A percentile compares a stretch with the other conserved stretches of the same genome.
Evolutionary conservation across 441 rosid genomes (phyloP).

Genomic region (Cnidoscolus chayamansa): DNA sequence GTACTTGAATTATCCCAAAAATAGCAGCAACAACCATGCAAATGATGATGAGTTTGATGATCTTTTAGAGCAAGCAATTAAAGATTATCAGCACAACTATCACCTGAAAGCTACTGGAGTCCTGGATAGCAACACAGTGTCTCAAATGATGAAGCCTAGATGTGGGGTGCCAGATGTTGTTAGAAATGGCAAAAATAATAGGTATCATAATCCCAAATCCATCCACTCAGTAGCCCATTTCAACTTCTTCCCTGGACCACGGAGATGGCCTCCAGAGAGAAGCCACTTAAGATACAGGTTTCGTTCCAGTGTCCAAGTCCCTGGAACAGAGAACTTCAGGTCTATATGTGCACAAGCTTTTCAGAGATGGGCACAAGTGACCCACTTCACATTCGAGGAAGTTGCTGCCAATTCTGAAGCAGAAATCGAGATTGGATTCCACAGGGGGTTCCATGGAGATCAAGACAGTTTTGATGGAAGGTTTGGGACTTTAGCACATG

Average conservation of each 20-base stretch:
- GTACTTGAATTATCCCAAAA: slow-evolving; percentile 20
- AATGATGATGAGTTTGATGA: slow-evolving; percentile 25
- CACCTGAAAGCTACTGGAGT: slow-evolving; percentile 25
- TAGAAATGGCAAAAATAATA: slow-evolving; percentile 4
- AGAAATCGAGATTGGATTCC: slow-evolving; percentile 26
- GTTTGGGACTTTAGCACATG: slow-evolving; percentile 20
- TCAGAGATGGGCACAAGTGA: background rate
- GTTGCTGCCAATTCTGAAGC: background rate
- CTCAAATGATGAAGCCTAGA: slow-evolving; percentile 27
- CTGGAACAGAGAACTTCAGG: background rate
- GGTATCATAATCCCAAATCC: background rate
- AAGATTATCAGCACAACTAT: slow-evolving; percentile 23
- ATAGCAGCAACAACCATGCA: background rate
- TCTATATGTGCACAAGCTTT: background rate
- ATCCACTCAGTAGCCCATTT: slow-evolving; percentile 21
- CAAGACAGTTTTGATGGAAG: slow-evolving; percentile 5
- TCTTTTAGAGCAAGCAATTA: slow-evolving; percentile 25
- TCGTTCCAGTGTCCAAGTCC: background rate
- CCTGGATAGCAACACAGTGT: slow-evolving; percentile 20
- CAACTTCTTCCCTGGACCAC: slow-evolving; percentile 3
- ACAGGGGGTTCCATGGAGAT: slow-evolving; percentile 25
- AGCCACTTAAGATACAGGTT: background rate
- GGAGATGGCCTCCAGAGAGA: slow-evolving; percentile 12
- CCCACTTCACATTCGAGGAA: too few relatives aligned
- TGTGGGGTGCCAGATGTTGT: slow-evolving; percentile 28